A percentile compares a stretch with the other conserved stretches of the same genome.
These are phyloP conservation scores for Liriodendron chinense DNA, from an alignment of 164 flowering plant species.

Conservation along the genomic window DNA sequence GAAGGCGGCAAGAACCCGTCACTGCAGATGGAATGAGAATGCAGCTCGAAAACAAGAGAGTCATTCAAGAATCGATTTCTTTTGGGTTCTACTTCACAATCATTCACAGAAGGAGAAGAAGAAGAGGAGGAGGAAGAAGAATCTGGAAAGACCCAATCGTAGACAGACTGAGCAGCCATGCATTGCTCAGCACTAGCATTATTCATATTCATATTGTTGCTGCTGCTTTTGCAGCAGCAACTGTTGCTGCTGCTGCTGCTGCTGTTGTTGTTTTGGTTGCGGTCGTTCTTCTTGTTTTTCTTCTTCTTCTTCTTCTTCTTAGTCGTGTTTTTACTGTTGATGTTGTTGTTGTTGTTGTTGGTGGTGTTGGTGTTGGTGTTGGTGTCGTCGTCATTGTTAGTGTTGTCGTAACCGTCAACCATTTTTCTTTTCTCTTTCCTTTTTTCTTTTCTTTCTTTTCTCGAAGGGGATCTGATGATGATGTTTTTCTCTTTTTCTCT, in stretches of 20 bases:
- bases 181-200: conserved; percentile 41
- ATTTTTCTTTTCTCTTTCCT: neutral
- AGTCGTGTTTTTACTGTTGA: conserved; percentile 34
- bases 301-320: conserved; percentile 50
- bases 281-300: too few relatives aligned
- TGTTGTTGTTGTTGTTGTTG: neutral
- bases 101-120: conserved; percentile 30
- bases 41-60: conserved; percentile 77
- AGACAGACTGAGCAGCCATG: conserved; percentile 49
- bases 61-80: conserved; percentile 20
- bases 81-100: conserved; percentile 37
- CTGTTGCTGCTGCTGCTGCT: too few relatives aligned
- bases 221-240: neutral
- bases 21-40: conserved; percentile 78
- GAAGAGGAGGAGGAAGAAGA: conserved; percentile 10
- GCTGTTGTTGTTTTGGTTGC: too few relatives aligned
- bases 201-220: conserved; percentile 53
- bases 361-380: too few relatives aligned
- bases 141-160: conserved; percentile 68
- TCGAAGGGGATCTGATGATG: neutral
- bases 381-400: neutral
- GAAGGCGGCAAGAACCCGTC: conserved; percentile 92
- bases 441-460: neutral
- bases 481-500: too few relatives aligned
- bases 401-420: neutral